Base-by-base conservation (phyloP, 148 eudicot species). In the Vaccinium myrtillus region DNA sequence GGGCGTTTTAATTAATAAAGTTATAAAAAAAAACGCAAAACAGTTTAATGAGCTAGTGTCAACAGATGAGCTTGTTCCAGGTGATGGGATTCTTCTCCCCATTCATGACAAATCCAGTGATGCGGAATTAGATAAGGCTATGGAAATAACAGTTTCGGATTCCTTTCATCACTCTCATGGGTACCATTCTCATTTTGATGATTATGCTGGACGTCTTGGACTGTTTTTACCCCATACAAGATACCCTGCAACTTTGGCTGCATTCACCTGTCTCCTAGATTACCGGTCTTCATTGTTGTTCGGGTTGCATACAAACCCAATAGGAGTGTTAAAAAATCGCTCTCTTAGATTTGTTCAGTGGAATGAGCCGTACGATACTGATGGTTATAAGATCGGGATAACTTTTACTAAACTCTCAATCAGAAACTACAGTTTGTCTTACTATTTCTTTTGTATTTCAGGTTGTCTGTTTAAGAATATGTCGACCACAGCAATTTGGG, bases 401-500 rank as follows among this genome's bases (percentile, higher is more conserved):
- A 48, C 36, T 59, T 59, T 83, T 36, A 23, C 19, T 77, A 2
- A 3, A 39, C 43, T 39, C 55, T 5, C 39, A 15, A 56, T 21
- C 9, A 76, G 81, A 63, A 56, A 43, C 50, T 43, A 39, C 8
- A 25, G 15, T 30, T 84, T 16, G 27, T 50, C 65, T 61, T 15
- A 84, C 23, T 9, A 23, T 39, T 39, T 39, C 43, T 2, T 16
- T 39, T 14, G 23, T 30, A 21, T 90, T 87, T 86, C 93, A 93
- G 96, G 88, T 89, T 93, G 87, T 83, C 92, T 67, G 93, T 93
- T 32, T 93, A 93, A 75, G 96, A 92, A 81, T 93, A 92, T 58
- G 96, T 93, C 74, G 91, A 93, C 87, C 92, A 93, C 79, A 94
- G 94, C 12, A 93, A 93, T 82, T 84, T 93, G 69, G 96, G 96